These are phyloP conservation scores for Euphorbia pulcherrima DNA, from an alignment of 345 rosid genomes.

Conservation along the genomic window DNA sequence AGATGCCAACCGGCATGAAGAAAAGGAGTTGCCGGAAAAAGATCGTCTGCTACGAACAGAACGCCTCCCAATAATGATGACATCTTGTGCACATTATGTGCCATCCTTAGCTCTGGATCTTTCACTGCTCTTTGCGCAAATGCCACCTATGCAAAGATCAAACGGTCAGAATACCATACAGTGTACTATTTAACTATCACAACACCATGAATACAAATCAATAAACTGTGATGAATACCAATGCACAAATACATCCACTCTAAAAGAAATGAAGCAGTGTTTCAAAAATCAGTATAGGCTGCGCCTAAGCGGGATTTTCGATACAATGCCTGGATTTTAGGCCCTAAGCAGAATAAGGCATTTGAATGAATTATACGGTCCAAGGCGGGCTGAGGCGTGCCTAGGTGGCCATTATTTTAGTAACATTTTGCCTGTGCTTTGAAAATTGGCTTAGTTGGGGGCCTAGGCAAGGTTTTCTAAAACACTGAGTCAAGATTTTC, in stretches of 20 bases:
- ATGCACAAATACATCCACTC: background rate
- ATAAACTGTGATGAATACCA: background rate
- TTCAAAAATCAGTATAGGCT: no score
- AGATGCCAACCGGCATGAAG: constrained; percentile 98
- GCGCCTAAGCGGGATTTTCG: no score
- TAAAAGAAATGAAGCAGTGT: background rate
- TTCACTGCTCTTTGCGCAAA: constrained; percentile 71
- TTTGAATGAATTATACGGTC: no score
- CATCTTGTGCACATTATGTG: constrained; percentile 77
- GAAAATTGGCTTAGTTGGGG: no score
- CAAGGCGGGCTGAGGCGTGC: no score
- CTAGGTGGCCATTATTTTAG: no score
- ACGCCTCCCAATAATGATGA: constrained; percentile 81
- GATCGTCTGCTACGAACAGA: constrained; percentile 82
- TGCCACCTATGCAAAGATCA: constrained; percentile 45
- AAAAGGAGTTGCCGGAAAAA: constrained; percentile 66
- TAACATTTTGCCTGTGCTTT: no score
- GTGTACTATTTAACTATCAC: background rate
- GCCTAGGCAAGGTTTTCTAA: no score
- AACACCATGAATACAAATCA: background rate
- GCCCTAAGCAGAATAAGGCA: no score
- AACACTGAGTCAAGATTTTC: no score
- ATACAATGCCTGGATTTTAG: no score
- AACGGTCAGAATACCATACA: background rate
- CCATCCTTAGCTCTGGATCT: constrained; percentile 74